Evolutionary conservation across 2,329 filamentous ascomycete genomes (phyloP).

Genomic region (Apiospora aurea): DNA sequence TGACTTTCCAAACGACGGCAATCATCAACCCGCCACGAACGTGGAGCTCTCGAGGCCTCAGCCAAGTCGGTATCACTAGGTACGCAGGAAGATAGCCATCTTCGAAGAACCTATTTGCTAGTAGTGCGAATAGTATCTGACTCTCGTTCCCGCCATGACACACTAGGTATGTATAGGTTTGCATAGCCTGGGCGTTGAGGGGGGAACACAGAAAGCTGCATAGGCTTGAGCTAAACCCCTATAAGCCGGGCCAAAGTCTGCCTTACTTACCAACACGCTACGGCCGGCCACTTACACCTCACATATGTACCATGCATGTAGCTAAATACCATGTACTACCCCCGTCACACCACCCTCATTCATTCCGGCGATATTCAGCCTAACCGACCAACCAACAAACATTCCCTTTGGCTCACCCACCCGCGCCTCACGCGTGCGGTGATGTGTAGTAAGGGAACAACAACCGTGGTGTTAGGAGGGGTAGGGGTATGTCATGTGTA

Average conservation of each 20-base stretch:
- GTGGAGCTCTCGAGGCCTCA: not conserved
- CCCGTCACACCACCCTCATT: not conserved
- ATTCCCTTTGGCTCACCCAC: not conserved
- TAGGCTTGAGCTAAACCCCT: not conserved
- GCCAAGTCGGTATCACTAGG: not conserved
- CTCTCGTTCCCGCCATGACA: not conserved
- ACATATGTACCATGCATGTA: not conserved
- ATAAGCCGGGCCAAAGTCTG: not conserved
- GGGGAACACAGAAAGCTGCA: not conserved
- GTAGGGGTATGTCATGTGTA: not conserved
- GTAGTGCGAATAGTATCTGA: not conserved
- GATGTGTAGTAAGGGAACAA: not conserved
- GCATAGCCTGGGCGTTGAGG: no score
- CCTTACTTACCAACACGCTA: not conserved
- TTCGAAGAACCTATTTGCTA: no score
- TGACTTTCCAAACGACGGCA: not conserved
- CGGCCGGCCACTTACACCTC: not conserved
- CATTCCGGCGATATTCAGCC: slow-evolving; percentile 2
- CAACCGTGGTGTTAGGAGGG: not conserved
- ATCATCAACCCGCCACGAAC: not conserved
- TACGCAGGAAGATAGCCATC: no score
- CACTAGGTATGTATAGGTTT: no score
- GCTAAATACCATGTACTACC: not conserved
- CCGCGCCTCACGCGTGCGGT: not conserved
- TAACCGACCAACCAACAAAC: not conserved